A percentile compares a stretch with the other conserved stretches of the same genome.
phyloP scores from a whole-genome alignment of 2,329 filamentous ascomycete genomes.

The Botrytis aclada region DNA sequence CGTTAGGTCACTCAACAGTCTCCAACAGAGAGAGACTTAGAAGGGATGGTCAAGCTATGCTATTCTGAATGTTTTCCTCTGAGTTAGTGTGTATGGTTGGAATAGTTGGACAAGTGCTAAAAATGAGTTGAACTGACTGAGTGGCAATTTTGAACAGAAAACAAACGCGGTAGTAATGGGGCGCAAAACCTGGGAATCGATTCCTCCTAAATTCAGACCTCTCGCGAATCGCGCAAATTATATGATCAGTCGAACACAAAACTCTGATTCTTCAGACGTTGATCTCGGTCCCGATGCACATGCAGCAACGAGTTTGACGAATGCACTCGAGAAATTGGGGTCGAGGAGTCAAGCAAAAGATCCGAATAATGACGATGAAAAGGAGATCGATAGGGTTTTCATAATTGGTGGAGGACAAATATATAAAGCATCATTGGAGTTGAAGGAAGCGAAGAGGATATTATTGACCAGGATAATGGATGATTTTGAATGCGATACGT shows the following conservation, averaged over 20 bases:
- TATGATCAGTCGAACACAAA: constrained; percentile 59
- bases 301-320: background rate
- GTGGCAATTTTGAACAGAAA: constrained; percentile 17
- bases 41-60: background rate
- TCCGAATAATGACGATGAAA: background rate
- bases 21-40: background rate
- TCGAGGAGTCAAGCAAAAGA: constrained; percentile 1
- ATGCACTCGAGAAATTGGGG: background rate
- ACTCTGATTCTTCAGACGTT: background rate
- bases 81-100: background rate
- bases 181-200: constrained; percentile 92
- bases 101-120: background rate
- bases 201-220: constrained; percentile 75
- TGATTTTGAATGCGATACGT: constrained; percentile 75
- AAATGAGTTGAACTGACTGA: background rate
- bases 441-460: constrained; percentile 57
- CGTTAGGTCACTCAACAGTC: too few species aligned
- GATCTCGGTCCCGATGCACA: background rate
- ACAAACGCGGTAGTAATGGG: constrained; percentile 90
- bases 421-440: constrained; percentile 67
- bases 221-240: constrained; percentile 79
- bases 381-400: constrained; percentile 46
- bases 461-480: constrained; percentile 65
- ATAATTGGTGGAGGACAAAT: constrained; percentile 89
- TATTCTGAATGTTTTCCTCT: background rate